Base-by-base conservation (phyloP, 495 filamentous ascomycete genomes). In the Zalerion maritima region DNA sequence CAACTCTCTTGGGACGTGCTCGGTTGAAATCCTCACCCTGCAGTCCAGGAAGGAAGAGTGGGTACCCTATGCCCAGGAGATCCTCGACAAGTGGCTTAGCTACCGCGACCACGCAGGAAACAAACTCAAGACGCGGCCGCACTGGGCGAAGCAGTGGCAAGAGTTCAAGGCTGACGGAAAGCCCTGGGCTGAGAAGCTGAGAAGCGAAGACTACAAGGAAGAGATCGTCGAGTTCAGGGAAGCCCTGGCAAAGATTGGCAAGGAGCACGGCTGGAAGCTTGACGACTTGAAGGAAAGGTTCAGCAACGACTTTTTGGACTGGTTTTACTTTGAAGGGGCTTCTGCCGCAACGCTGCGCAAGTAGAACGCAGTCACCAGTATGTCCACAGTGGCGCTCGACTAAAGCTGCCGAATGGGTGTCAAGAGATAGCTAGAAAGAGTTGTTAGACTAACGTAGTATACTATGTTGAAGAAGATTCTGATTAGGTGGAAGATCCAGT, bases 111-210 rank as follows among this genome's bases (percentile, higher is more conserved):
- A 20, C 0, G 26, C 48, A 8, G 51, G 48, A 0, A 32, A 36
- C 7, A 32, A 38, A 21, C 29, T 58, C 21, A 55, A 61, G 22
- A 50, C 57, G 12, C 34, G 66, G 5, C 64, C 66, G 8, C 66
- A 71, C 37, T 67, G 62, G 66, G 66, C 66, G 0, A 71, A 71
- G 43, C 61, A 69, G 33, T 69, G 66, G 66, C 41, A 47, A 14
- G 46, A 15, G 4, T 37, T 54, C 19, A 48, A 37, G 6, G 45
- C 49, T 10, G 28, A 40, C 5, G 50, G 48, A 0, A 37, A 16
- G 14, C 47, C 47, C 2, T 49, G 50, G 39, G 32, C 41, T 2
- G 31, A 55, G 28, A 55, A 58, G 21, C 33, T 67, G 18, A 64
- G 55, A 36, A 40, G 52, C 8, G 49, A 50, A 0, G 57, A 52